Evolutionary conservation across 768 basidiomycete species (phyloP).

Genomic region (Hemileccinum rubropunctum): DNA sequence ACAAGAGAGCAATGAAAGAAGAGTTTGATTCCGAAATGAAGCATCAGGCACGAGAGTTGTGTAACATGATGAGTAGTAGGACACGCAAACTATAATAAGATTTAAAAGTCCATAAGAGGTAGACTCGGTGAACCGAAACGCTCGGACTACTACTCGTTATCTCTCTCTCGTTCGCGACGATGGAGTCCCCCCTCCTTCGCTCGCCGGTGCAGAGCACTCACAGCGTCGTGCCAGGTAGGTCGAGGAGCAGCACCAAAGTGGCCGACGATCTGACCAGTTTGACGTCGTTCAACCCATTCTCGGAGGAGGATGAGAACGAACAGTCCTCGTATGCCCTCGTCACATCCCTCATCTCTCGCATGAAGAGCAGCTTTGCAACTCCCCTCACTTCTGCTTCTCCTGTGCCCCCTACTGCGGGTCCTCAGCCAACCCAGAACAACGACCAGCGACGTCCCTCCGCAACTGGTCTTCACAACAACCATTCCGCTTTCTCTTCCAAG

Average conservation of each 20-base stretch:
- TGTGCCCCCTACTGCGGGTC: conserved; percentile 33
- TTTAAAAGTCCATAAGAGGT: no score
- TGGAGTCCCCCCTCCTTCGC: conserved; percentile 34
- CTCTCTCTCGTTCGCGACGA: conserved; percentile 9
- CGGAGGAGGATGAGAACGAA: conserved; percentile 90
- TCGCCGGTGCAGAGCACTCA: conserved; percentile 30
- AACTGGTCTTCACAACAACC: conserved; percentile 39
- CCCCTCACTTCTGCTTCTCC: conserved; percentile 56
- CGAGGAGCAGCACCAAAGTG: conserved; percentile 58
- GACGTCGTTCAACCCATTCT: conserved; percentile 88
- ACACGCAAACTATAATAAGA: conserved; percentile 23
- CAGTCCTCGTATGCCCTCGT: conserved; percentile 84
- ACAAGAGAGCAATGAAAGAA: conserved; percentile 67
- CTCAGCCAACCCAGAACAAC: conserved; percentile 28
- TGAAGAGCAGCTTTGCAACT: conserved; percentile 75
- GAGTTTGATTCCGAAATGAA: conserved; percentile 62
- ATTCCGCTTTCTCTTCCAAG: conserved; percentile 48
- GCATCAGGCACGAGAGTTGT: conserved; percentile 50
- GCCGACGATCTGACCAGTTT: conserved; percentile 65
- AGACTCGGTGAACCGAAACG: conserved; percentile 6
- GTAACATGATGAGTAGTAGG: conserved; percentile 39
- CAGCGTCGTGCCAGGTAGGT: conserved; percentile 50
- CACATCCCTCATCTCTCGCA: conserved; percentile 73
- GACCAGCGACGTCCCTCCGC: conserved; percentile 65
- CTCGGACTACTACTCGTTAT: background rate